A percentile compares a stretch with the other conserved stretches of the same genome.
phyloP scores from a whole-genome alignment of 768 basidiomycete genomes.

The Termitomyces titanicus region DNA sequence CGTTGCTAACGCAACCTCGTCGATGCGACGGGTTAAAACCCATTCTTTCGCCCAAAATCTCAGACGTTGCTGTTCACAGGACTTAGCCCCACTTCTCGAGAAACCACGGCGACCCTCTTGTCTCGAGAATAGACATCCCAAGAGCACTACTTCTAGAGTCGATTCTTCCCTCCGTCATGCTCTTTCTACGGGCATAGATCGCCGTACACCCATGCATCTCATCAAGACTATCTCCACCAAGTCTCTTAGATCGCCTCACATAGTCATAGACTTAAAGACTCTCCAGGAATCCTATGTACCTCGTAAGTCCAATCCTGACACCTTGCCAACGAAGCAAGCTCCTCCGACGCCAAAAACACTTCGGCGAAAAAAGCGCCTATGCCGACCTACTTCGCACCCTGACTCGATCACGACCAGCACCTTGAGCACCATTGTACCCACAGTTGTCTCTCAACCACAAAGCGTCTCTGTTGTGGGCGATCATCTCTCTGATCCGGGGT shows the following conservation, averaged over 20 bases:
- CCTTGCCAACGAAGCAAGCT: neutral
- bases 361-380: slow-evolving; percentile 36
- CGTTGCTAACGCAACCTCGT: slow-evolving; percentile 14
- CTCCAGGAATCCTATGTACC: slow-evolving; percentile 7
- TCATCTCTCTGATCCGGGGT: neutral
- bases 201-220: slow-evolving; percentile 9
- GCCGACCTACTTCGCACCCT: slow-evolving; percentile 25
- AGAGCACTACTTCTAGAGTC: neutral
- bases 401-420: slow-evolving; percentile 20
- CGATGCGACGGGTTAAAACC: slow-evolving; percentile 3
- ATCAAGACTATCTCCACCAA: slow-evolving; percentile 17
- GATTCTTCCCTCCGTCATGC: slow-evolving; percentile 3
- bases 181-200: slow-evolving; percentile 10
- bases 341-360: slow-evolving; percentile 24
- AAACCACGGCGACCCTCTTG: slow-evolving; percentile 5
- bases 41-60: neutral
- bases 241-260: slow-evolving; percentile 15
- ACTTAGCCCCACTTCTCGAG: neutral
- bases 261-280: slow-evolving; percentile 15
- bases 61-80: neutral
- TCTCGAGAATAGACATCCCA: slow-evolving; percentile 4
- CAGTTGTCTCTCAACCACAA: neutral
- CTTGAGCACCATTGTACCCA: neutral
- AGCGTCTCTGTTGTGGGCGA: slow-evolving; percentile 13
- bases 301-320: neutral